A percentile compares a stretch with the other conserved stretches of the same genome.
These are phyloP conservation scores for Furcasterigmium sp. DNA, from an alignment of 2,329 filamentous ascomycete species.

Conservation along the genomic window DNA sequence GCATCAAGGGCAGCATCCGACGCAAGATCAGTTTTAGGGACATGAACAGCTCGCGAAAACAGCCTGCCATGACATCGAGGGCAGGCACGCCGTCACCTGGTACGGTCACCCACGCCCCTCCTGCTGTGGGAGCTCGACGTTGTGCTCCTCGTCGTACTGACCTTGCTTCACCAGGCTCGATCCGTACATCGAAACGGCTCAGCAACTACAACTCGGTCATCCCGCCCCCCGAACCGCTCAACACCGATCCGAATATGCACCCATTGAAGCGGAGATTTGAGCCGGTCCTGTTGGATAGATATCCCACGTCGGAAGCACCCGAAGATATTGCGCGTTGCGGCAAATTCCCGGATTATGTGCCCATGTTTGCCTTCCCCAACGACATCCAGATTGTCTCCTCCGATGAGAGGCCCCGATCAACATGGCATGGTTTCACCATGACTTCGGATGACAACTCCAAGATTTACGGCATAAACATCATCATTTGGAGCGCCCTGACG, in stretches of 20 bases:
- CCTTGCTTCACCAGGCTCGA: constrained; percentile 38
- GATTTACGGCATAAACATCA: constrained; percentile 85
- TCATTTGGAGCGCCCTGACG: constrained; percentile 87
- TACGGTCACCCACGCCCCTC: constrained; percentile 11
- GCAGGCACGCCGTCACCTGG: constrained; percentile 11
- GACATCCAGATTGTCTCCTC: constrained; percentile 96
- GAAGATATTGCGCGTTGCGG: constrained; percentile 78
- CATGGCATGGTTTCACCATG: constrained; percentile 99
- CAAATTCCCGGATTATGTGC: constrained; percentile 92
- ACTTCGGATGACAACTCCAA: constrained; percentile 89
- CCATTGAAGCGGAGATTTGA: constrained; percentile 91
- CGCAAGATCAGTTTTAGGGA: constrained; percentile 89
- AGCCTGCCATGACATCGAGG: constrained; percentile 56
- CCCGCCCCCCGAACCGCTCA: constrained; percentile 83
- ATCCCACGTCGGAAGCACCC: constrained; percentile 75
- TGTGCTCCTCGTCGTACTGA: constrained; percentile 5
- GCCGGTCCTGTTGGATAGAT: constrained; percentile 90
- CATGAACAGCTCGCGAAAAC: constrained; percentile 91
- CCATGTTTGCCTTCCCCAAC: constrained; percentile 99
- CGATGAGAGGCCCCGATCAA: constrained; percentile 89
- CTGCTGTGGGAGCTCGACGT: constrained; percentile 9
- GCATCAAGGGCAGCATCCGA: constrained; percentile 77
- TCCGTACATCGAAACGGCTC: constrained; percentile 78
- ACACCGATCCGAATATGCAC: constrained; percentile 89
- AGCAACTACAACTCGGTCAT: constrained; percentile 99